Conservation (phyloP, 495 filamentous ascomycete species). For the Aspergillus ellipticus region DNA sequence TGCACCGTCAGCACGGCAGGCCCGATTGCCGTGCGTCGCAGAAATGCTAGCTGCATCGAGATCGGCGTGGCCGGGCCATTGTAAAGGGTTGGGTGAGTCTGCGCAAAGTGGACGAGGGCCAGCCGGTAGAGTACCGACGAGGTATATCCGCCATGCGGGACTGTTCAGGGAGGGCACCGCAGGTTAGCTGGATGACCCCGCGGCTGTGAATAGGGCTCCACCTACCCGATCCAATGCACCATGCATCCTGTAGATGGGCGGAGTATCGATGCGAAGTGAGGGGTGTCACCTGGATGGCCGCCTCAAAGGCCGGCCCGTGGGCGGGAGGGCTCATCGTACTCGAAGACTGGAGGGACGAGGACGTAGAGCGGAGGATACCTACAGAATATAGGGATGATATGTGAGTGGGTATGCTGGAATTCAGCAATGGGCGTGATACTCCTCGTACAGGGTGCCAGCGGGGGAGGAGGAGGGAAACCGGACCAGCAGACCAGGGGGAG, state of each 20-base stretch:
- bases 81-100: slow-evolving; percentile 55
- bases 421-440: too few species aligned
- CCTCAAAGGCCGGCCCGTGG: slow-evolving; percentile 44
- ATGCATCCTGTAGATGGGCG: slow-evolving; percentile 55
- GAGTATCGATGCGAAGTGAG: slow-evolving; percentile 60
- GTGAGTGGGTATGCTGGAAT: too few species aligned
- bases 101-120: slow-evolving; percentile 59
- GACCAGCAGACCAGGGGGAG: too few species aligned
- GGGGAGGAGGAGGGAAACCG: too few species aligned
- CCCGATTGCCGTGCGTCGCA: slow-evolving; percentile 63
- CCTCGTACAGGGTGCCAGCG: too few species aligned
- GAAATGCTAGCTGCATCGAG: slow-evolving; percentile 66
- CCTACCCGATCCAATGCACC: slow-evolving; percentile 68
- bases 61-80: slow-evolving; percentile 58
- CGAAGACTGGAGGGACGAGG: too few species aligned
- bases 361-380: too few species aligned
- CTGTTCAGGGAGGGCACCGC: slow-evolving; percentile 38
- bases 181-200: neutral
- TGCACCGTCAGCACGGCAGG: slow-evolving; percentile 60
- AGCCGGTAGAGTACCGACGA: slow-evolving; percentile 61
- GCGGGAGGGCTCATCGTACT: slow-evolving; percentile 10
- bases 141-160: slow-evolving; percentile 81
- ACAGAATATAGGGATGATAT: too few species aligned
- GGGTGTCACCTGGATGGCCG: slow-evolving; percentile 54
- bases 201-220: neutral